Conservation (phyloP, 257 asterid genomes). For the Fraxinus cuspidata region DNA sequence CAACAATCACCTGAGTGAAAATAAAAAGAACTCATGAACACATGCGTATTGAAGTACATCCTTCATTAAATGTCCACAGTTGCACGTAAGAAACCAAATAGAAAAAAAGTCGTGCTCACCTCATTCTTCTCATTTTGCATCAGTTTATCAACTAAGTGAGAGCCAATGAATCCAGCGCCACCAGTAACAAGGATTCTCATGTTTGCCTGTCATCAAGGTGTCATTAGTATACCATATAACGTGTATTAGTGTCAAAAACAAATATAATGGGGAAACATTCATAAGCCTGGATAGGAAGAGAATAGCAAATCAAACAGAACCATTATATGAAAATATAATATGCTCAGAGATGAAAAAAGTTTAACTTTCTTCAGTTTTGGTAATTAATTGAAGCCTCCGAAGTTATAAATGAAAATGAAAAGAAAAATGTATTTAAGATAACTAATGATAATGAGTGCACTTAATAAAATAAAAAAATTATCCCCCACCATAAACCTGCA, state of each 20-base stretch:
- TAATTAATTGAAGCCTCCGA: background rate
- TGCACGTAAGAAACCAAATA: background rate
- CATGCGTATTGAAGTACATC: background rate
- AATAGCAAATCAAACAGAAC: background rate
- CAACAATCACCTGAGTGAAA: conserved; percentile 44
- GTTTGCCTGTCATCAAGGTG: conserved; percentile 36
- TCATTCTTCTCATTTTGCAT: conserved; percentile 60
- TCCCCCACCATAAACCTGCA: too few species aligned
- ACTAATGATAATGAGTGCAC: background rate
- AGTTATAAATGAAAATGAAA: background rate
- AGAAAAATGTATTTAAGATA: background rate
- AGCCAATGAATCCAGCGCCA: conserved; percentile 60
- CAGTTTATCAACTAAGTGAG: conserved; percentile 54
- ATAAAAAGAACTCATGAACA: background rate
- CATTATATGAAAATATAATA: background rate
- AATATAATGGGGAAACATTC: background rate
- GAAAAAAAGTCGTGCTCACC: conserved; percentile 20
- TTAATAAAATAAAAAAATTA: background rate
- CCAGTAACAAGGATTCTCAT: conserved; percentile 63
- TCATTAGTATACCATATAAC: background rate
- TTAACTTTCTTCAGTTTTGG: background rate
- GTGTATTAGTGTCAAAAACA: background rate
- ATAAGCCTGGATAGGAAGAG: background rate
- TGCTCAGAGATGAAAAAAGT: background rate
- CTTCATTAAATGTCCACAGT: background rate